Conservation (phyloP, 768 basidiomycete genomes). For the Psilocybe cyanescens region DNA sequence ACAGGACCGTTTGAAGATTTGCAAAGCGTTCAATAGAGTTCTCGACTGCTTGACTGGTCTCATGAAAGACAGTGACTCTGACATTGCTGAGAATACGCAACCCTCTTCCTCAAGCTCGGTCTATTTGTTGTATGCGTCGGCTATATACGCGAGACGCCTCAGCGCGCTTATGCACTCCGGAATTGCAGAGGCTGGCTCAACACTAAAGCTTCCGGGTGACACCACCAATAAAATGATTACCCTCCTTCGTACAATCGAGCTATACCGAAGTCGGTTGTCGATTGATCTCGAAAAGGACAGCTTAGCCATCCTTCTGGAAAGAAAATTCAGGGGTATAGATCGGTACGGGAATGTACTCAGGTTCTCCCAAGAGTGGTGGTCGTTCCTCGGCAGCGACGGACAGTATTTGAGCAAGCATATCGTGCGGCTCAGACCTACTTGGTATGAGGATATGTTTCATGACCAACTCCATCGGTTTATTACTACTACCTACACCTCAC, state of each 20-base stretch:
- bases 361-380: conserved; percentile 1
- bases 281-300: neutral
- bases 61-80: neutral
- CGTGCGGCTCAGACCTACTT: neutral
- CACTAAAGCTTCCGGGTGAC: neutral
- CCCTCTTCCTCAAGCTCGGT: neutral
- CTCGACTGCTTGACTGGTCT: neutral
- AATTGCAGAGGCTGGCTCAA: no score
- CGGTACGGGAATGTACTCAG: neutral
- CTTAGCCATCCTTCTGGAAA: neutral
- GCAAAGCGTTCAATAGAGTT: neutral
- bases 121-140: neutral
- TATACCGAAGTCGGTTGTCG: neutral
- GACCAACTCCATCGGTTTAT: neutral
- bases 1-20: neutral
- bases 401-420: neutral
- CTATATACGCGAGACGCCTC: neutral
- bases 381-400: neutral
- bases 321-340: neutral
- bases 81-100: neutral
- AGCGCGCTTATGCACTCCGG: neutral
- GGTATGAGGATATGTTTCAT: neutral
- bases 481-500: neutral
- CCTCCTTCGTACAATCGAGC: neutral
- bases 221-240: neutral